Percentiles rank a stretch among this genome's conserved stretches.
Conservation (phyloP, 23 red algal species). For the Gracilaria caudata region DNA sequence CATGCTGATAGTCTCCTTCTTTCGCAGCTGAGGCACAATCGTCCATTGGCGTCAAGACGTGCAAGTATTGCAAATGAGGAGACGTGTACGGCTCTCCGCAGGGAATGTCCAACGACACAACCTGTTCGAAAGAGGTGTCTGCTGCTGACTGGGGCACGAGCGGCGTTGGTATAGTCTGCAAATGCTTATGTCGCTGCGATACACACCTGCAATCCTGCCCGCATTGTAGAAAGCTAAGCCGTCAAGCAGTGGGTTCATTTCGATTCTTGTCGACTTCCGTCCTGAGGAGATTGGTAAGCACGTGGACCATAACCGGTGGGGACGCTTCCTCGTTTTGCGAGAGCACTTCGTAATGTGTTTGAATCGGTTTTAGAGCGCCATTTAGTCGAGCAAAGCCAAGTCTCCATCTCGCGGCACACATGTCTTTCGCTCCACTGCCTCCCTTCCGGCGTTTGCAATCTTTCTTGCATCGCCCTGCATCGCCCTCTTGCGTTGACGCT, state of each 20-base stretch:
- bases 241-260: slow-evolving; percentile 1
- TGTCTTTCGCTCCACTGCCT: no score
- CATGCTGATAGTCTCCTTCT: not conserved
- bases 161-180: slow-evolving; percentile 79
- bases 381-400: slow-evolving; percentile 3
- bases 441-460: no score
- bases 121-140: slow-evolving; percentile 14
- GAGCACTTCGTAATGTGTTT: slow-evolving; percentile 3
- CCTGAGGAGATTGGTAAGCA: slow-evolving; percentile 4
- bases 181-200: slow-evolving; percentile 82
- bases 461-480: no score
- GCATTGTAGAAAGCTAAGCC: slow-evolving; percentile 94
- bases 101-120: not conserved
- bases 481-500: no score
- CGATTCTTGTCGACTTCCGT: not conserved
- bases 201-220: slow-evolving; percentile 78
- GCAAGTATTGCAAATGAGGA: slow-evolving; percentile 11
- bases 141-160: not conserved
- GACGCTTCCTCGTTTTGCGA: not conserved
- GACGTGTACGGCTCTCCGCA: not conserved
- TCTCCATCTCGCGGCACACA: no score
- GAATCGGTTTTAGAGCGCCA: slow-evolving; percentile 28
- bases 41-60: slow-evolving; percentile 23
- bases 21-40: slow-evolving; percentile 8
- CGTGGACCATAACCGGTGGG: slow-evolving; percentile 25